Base-by-base conservation (phyloP, 306 rosid species). In the Pyrus betulifolia region DNA sequence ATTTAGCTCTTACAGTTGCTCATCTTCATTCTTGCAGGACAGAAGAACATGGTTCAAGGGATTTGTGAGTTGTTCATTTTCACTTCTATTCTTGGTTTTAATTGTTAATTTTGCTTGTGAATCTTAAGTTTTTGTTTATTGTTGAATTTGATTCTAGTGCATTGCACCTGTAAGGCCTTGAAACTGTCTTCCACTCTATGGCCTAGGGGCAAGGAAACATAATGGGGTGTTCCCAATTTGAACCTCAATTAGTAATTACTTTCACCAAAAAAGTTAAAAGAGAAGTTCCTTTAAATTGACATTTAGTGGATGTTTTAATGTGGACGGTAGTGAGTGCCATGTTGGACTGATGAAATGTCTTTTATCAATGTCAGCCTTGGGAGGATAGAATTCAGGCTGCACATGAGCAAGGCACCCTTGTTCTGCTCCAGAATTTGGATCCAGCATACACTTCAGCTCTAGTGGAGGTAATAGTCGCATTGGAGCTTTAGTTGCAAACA, bases 401-500 rank as follows among this genome's bases (percentile, higher is more conserved):
- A 38, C 61, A 87, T 69, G 88, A 88, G 62, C 91, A 89, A 78
- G 88, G 96, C 57, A 87, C 71, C 45, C 93, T 96, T 60, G 85
- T 92, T 83, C 81, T 91, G 68, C 87, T 92, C 80, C 90, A 91
- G 77, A 96, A 92, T 81, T 88, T 96, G 87, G 93, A 91, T 82
- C 97, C 98, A 23, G 77, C 86, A 76, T 84, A 82, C 72, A 88
- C 92, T 66, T 88, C 98, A 30, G 73, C 81, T 12, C 93, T 92
- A 70, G 96, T 96, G 65, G 90, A 92, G 96, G 99, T 96, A 89
- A 72, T 70, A 69, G 71, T 74, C 66, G 64, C 72, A 79, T 64
- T 31, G 45, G 66, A 73, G 68, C 52, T 71, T 46, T 70, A 52
- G 42, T 27, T 42, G 22, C 62, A 18, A 27, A 54, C 35, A 30